Conservation (phyloP, 1,284 basidiomycete genomes). For the Cryptococcus neoformans region DNA sequence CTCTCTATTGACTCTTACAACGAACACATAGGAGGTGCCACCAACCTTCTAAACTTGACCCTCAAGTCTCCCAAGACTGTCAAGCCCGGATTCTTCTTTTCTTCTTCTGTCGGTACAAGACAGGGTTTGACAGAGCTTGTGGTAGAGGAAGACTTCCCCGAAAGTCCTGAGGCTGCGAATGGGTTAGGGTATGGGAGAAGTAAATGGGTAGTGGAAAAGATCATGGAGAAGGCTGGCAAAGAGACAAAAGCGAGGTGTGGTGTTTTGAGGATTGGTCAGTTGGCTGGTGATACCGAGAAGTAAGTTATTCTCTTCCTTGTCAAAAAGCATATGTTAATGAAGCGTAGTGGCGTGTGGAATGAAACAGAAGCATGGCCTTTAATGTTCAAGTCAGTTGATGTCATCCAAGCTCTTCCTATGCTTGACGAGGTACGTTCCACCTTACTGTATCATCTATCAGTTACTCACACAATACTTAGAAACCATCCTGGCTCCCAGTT, state of each 20-base stretch:
- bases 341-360: slow-evolving; percentile 58
- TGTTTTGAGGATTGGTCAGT: slow-evolving; percentile 52
- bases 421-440: slow-evolving; percentile 47
- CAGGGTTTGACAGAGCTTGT: slow-evolving; percentile 31
- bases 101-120: slow-evolving; percentile 56
- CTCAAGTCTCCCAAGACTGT: slow-evolving; percentile 49
- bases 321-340: not conserved
- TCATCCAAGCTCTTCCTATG: slow-evolving; percentile 53
- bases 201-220: slow-evolving; percentile 63
- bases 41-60: slow-evolving; percentile 58
- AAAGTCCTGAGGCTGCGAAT: slow-evolving; percentile 28
- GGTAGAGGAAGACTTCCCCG: slow-evolving; percentile 30
- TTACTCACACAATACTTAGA: slow-evolving; percentile 23
- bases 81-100: slow-evolving; percentile 57
- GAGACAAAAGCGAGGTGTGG: slow-evolving; percentile 45
- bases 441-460: not conserved
- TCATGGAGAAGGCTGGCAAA: slow-evolving; percentile 52
- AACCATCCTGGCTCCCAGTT: slow-evolving; percentile 59
- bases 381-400: slow-evolving; percentile 51
- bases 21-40: slow-evolving; percentile 55
- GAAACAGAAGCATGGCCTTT: slow-evolving; percentile 57
- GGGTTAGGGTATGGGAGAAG: slow-evolving; percentile 58
- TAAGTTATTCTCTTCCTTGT: slow-evolving; percentile 10
- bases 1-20: slow-evolving; percentile 55
- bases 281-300: slow-evolving; percentile 56